Evolutionary conservation across 495 filamentous ascomycete species (phyloP), one percentile per base, ranked within the genome.

Genomic region (Venustampulla echinocandica): DNA sequence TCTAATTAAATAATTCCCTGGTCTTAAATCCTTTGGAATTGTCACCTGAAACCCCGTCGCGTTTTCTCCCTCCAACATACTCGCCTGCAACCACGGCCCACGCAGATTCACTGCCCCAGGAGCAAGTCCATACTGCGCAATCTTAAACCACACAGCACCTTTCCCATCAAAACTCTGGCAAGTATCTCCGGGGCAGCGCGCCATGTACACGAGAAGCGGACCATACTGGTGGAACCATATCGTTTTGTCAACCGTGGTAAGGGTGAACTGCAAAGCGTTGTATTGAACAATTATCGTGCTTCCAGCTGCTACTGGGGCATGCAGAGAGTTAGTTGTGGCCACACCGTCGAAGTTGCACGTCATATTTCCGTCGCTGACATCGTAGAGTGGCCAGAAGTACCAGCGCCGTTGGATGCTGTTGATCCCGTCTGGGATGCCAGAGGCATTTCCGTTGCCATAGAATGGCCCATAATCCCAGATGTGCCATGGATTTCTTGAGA

Each of bases 1-100:
- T 11, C 65, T 56, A 22, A 70, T 56, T 14, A 70, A 47, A 49
- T 69, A 70, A 42, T 62, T 60, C 36, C 67, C 65, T 0, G 58
- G 47, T 11, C 55, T 61, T 11, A 68, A 48, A 40, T 47, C 55
- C 36, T 36, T 44, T 6, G 64, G 67, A 21, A 69, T 58, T 14
- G 18, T 35, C n/a, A n/a, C n/a, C n/a, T n/a, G n/a, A n/a, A n/a
- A n/a, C n/a, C n/a, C n/a, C n/a, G n/a, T n/a, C n/a, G n/a, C n/a
- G n/a, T n/a, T n/a, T n/a, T n/a, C n/a, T n/a, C n/a, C n/a, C n/a
- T n/a, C n/a, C n/a, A n/a, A n/a, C n/a, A n/a, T n/a, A n/a, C n/a
- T n/a, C n/a, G n/a, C n/a, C n/a, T n/a, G n/a, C n/a, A n/a, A n/a
- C n/a, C n/a, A n/a, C n/a, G n/a, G n/a, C n/a, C n/a, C n/a, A n/a